phyloP scores from a whole-genome alignment of 2,329 filamentous ascomycete genomes.

The Sporothrix brunneoviolacea region DNA sequence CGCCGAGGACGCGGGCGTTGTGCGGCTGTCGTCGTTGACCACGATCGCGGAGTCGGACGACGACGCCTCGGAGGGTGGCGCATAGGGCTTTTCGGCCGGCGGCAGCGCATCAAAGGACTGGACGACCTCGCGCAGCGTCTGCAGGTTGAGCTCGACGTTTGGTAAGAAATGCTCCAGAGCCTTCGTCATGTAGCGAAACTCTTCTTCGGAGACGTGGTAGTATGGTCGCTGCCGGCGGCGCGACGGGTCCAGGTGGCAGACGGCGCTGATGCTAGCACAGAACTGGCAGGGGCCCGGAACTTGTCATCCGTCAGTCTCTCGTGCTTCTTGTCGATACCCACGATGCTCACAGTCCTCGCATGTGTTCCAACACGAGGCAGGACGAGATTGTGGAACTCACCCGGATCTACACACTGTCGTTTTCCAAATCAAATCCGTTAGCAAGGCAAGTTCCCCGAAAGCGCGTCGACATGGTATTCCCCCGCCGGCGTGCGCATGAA shows the following conservation, averaged over 20 bases:
- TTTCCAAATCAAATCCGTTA: no score
- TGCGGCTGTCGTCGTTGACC: conserved; percentile 2
- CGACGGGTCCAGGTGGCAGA: conserved; percentile 23
- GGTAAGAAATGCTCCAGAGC: conserved; percentile 24
- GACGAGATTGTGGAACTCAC: not conserved
- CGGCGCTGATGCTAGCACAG: conserved; percentile 23
- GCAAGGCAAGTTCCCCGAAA: no score
- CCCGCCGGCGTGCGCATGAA: no score
- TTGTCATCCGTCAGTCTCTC: no score
- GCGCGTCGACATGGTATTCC: no score
- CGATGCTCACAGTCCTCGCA: no score
- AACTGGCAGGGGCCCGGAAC: conserved; percentile 25
- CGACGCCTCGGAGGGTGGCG: not conserved
- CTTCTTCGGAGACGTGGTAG: conserved; percentile 25
- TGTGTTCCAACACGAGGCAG: no score
- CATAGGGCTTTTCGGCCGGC: not conserved
- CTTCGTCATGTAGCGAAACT: conserved; percentile 25
- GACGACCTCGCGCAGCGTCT: conserved; percentile 19
- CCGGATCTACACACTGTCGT: conserved; percentile 16
- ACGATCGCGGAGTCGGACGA: conserved; percentile 12
- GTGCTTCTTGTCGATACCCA: no score
- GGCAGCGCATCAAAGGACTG: conserved; percentile 12
- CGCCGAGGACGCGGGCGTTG: not conserved
- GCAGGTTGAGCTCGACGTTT: conserved; percentile 21
- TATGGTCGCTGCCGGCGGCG: conserved; percentile 25